phyloP scores from a whole-genome alignment of 2,329 filamentous ascomycete genomes.

The Colletotrichum melonis region DNA sequence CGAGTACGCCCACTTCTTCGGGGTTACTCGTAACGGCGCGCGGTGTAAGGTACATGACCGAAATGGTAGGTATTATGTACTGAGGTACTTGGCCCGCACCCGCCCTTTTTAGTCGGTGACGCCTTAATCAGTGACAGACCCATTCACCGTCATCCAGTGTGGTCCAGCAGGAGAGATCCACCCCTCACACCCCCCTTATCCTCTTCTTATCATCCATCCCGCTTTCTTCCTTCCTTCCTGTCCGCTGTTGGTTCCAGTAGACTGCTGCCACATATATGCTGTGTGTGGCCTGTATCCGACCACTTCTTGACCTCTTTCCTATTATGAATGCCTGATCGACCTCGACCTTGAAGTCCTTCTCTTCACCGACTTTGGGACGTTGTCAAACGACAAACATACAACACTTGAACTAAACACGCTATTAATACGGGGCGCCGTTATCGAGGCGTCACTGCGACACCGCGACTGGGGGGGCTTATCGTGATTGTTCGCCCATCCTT shows the following conservation, averaged over 20 bases:
- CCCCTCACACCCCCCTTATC: slow-evolving; percentile 27
- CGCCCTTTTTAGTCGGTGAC: slow-evolving; percentile 29
- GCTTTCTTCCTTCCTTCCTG: slow-evolving; percentile 30
- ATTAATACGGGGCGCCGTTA: slow-evolving; percentile 14
- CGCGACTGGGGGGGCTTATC: slow-evolving; percentile 31
- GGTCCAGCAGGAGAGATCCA: slow-evolving; percentile 11
- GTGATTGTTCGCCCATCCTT: slow-evolving; percentile 13
- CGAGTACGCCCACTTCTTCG: slow-evolving; percentile 28
- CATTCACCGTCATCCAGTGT: slow-evolving; percentile 31
- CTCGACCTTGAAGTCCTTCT: not conserved
- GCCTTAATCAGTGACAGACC: slow-evolving; percentile 36
- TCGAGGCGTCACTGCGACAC: slow-evolving; percentile 28
- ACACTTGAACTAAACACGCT: not conserved
- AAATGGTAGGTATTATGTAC: slow-evolving; percentile 12
- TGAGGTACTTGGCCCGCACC: not conserved
- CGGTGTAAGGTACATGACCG: slow-evolving; percentile 13
- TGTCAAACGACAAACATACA: slow-evolving; percentile 18
- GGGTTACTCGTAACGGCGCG: slow-evolving; percentile 30
- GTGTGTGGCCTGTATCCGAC: slow-evolving; percentile 20
- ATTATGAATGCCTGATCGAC: slow-evolving; percentile 3
- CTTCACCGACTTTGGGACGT: not conserved
- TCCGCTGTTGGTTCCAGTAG: slow-evolving; percentile 31
- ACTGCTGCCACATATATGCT: slow-evolving; percentile 34
- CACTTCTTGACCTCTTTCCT: not conserved
- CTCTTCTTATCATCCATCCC: slow-evolving; percentile 34